Conservation (phyloP, 345 rosid species). For the Jatropha curcas region DNA sequence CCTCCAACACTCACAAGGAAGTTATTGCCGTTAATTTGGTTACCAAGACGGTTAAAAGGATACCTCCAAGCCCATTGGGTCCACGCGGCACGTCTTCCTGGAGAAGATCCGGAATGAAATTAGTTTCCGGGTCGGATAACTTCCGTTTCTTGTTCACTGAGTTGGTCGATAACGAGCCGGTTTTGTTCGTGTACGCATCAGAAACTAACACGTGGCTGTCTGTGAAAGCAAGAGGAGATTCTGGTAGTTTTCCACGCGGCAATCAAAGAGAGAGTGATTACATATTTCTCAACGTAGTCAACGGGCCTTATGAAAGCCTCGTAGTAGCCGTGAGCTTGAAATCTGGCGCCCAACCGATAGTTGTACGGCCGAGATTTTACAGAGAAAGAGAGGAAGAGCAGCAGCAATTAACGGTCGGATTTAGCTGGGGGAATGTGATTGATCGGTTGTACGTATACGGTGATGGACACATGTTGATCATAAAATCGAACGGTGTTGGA, state of each 20-base stretch:
- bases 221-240: constrained; percentile 31
- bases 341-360: constrained; percentile 14
- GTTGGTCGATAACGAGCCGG: constrained; percentile 51
- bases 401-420: constrained; percentile 19
- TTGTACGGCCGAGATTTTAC: constrained; percentile 46
- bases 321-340: constrained; percentile 38
- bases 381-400: constrained; percentile 15
- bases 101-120: constrained; percentile 77
- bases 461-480: constrained; percentile 55
- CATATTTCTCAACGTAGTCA: constrained; percentile 45
- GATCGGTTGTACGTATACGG: constrained; percentile 54
- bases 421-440: constrained; percentile 23
- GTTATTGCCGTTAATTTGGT: constrained; percentile 59
- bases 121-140: constrained; percentile 41
- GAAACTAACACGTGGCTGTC: constrained; percentile 49
- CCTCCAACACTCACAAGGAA: constrained; percentile 51
- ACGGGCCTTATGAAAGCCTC: constrained; percentile 47
- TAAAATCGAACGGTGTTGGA: constrained; percentile 33
- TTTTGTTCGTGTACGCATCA: constrained; percentile 49
- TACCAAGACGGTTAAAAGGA: constrained; percentile 38
- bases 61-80: constrained; percentile 72
- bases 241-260: background rate
- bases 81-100: constrained; percentile 81
- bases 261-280: constrained; percentile 7
- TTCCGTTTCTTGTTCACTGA: constrained; percentile 71